Base-by-base conservation (phyloP, 331 rosid genomes). In the Ulmus americana region DNA sequence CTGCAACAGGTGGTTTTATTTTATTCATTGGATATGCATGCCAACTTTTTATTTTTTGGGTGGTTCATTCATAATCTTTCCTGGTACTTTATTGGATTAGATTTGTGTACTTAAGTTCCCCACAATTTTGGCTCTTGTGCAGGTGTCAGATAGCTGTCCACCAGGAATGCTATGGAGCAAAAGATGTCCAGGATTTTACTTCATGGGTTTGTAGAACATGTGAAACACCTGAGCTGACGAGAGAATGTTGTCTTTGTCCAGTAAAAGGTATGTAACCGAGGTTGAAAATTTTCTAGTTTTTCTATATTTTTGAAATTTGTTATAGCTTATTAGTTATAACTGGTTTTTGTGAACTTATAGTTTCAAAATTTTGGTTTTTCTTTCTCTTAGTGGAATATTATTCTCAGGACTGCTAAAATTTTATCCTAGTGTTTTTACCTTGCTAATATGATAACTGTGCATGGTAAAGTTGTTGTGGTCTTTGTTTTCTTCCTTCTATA, bases 121-220 rank as follows among this genome's bases (percentile, higher is more conserved):
- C 6, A 0, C 16, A 41, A 56, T 46, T 66, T 67, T 16, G 75
- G 61, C 68, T 64, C 39, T 18, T 28, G 43, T 57, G 47, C 83
- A 94, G 99, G 74, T 94, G 99, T 81, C 97, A 94, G 79, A 88
- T 94, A 74, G 97, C 95, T 42, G 95, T 94, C 66, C 99, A 94
- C 88, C 99, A 94, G 80, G 99, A 94, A 75, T 94, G 99, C 86
- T 94, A 90, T 71, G 99, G 99, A 55, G 88, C 81, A 76, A 90
- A 84, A 72, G 65, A 81, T 80, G 81, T 77, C 40, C 89, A 85
- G 65, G 95, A 94, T 84, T 90, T 94, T 79, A 82, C 97, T 56
- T 90, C 99, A 50, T 94, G 99, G 99, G 99, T 94, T 80, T 94
- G 99, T 68, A 87, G 97, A 74, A 95, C 85, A 63, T 94, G 99